Evolutionary conservation across 2,329 filamentous ascomycete genomes (phyloP).

Genomic region (Colletotrichum sp.): DNA sequence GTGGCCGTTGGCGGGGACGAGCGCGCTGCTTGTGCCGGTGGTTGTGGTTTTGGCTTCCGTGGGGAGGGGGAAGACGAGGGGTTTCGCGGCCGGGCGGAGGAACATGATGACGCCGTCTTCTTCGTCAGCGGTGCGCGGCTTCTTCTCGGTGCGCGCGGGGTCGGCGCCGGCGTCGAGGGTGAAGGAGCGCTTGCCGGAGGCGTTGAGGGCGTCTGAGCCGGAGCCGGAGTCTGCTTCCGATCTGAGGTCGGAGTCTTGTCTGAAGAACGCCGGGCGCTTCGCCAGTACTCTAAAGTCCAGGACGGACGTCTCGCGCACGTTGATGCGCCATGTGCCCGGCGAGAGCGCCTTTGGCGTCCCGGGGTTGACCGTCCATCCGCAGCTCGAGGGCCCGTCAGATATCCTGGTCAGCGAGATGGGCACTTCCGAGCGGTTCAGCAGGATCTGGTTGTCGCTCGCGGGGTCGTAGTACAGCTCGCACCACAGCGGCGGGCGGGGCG

Average conservation of each 20-base stretch:
- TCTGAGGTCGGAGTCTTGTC: slow-evolving; percentile 27
- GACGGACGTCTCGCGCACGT: slow-evolving; percentile 51
- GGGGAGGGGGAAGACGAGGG: slow-evolving; percentile 57
- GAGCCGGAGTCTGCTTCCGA: slow-evolving; percentile 25
- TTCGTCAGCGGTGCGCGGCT: slow-evolving; percentile 42
- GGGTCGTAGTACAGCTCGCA: slow-evolving; percentile 67
- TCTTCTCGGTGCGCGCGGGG: slow-evolving; percentile 40
- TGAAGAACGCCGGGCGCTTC: slow-evolving; percentile 52
- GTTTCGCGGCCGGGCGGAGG: slow-evolving; percentile 52
- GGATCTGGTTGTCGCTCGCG: slow-evolving; percentile 61
- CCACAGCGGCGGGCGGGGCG: slow-evolving; percentile 55
- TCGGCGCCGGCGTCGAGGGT: slow-evolving; percentile 46
- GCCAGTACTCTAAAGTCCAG: slow-evolving; percentile 64
- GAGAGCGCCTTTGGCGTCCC: slow-evolving; percentile 50
- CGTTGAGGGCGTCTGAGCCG: slow-evolving; percentile 41
- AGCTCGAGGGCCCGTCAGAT: slow-evolving; percentile 40
- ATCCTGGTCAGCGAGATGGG: slow-evolving; percentile 55
- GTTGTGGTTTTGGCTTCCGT: slow-evolving; percentile 50
- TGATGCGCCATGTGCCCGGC: slow-evolving; percentile 64
- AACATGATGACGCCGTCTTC: slow-evolving; percentile 62
- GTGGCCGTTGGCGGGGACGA: slow-evolving; percentile 51
- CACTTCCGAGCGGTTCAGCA: slow-evolving; percentile 59
- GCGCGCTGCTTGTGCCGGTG: slow-evolving; percentile 47
- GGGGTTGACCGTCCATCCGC: slow-evolving; percentile 45
- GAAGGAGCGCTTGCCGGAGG: slow-evolving; percentile 57